Base-by-base conservation (phyloP, 2,329 filamentous ascomycete species). In the Fusarium marasasianum region DNA sequence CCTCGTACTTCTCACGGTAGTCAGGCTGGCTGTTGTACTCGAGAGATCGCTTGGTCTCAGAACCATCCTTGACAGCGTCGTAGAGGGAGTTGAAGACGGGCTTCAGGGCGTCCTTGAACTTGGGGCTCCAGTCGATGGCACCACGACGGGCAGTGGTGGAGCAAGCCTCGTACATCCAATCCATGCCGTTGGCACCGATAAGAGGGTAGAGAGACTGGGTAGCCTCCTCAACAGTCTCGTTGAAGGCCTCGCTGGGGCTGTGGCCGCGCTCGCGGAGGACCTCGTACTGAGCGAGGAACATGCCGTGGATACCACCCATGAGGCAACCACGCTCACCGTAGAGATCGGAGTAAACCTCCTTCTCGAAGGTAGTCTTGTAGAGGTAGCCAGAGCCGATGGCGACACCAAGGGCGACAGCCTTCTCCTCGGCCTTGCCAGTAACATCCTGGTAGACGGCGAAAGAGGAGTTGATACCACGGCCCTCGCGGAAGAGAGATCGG, bases 271-370 rank as follows among this genome's bases (percentile, higher is more conserved):
- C 96, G 83, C 96, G 95, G 86, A 99, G 95, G 79, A 99, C 96
- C 91, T 99, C 96, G 91, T 99, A 99, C 90, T 99, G 96, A 73
- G 96, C 96, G 79, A 99, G 94, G 94, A 99, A 99, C 96, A 99
- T 99, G 84, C 96, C 96, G 91, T 99, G 96, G 87, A 99, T 99
- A 86, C 96, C 96, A 81, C 96, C 96, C 96, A 99, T 99, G 82
- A 99, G 90, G 92, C 96, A 99, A 84, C 96, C 96, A 88, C 96
- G 95, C 93, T 99, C 96, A 86, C 96, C 96, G 90, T 99, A 99
- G 79, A 99, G 92, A 87, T 98, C 96, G 74, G 95, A 98, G 93
- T 97, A 98, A 84, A 99, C 96, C 90, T 99, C 96, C 93, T 99
- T 99, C 91, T 99, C 93, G 83, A 99, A 99, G 84, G 96, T 99